These are phyloP conservation scores for Truncatella angustata DNA, from an alignment of 2,329 filamentous ascomycete genomes.

Conservation along the genomic window DNA sequence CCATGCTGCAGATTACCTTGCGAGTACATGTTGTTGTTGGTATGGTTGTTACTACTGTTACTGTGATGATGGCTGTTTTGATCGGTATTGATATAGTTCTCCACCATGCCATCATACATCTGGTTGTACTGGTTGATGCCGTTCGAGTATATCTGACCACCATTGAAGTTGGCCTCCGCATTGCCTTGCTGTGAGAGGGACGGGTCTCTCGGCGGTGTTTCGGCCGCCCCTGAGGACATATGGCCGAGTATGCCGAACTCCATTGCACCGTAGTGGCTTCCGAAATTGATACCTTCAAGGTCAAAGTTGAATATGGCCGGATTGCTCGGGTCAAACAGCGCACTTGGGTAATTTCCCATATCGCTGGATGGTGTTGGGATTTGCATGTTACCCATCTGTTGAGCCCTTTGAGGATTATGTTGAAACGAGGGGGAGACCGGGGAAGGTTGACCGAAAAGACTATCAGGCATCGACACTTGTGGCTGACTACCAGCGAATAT, in stretches of 20 bases:
- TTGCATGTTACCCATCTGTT: constrained; percentile 43
- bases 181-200: constrained; percentile 39
- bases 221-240: constrained; percentile 88
- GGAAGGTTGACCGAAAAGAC: constrained; percentile 66
- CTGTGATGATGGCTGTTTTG: constrained; percentile 33
- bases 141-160: constrained; percentile 48
- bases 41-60: constrained; percentile 34
- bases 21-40: constrained; percentile 46
- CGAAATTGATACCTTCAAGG: constrained; percentile 89
- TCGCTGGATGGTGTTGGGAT: constrained; percentile 46
- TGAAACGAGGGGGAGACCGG: constrained; percentile 75
- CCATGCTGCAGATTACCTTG: constrained; percentile 61
- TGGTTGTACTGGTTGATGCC: constrained; percentile 49
- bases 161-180: constrained; percentile 38
- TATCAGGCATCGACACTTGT: constrained; percentile 46
- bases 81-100: constrained; percentile 54
- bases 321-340: constrained; percentile 86
- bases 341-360: constrained; percentile 46
- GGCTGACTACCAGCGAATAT: constrained; percentile 48
- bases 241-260: constrained; percentile 96
- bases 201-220: constrained; percentile 68
- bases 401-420: constrained; percentile 44
- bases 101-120: constrained; percentile 49
- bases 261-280: constrained; percentile 91
- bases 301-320: constrained; percentile 95